Evolutionary conservation across 164 flowering plant genomes (phyloP), one percentile per base, ranked within the genome.

Genomic region (Kalanchoe fedtschenkoi): DNA sequence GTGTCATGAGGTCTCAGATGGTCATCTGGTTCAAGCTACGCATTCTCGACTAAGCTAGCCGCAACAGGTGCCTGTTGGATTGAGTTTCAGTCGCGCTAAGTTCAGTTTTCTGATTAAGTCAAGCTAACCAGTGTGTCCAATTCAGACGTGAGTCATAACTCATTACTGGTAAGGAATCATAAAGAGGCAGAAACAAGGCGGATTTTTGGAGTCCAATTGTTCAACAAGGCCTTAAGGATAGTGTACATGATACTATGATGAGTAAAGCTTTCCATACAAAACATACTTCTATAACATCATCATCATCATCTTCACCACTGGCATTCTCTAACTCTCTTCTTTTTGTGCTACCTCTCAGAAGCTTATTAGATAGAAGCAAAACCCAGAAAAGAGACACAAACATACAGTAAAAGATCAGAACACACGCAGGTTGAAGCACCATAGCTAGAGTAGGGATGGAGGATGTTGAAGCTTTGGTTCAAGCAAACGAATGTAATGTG

Each of bases 381-480:
- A 55, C 55, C 55, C 24, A 47, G 28, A 47, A 47, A 47, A 47
- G 55, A 17, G 28, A 47, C 16, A 8, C 22, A 6, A 58, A 34
- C 8, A 41, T 41, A 41, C 19, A 8, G 65, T 54, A 64, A 34
- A 35, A 62, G 61, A 14, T 53, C 46, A 65, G 67, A 63, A 65
- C 75, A 74, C 71, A 62, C 70, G 43, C 71, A 69, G 53, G 58
- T 42, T 42, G 28, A 54, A 69, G 41, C 37, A 24, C 57, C 29
- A 33, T 35, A 21, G 63, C 62, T 28, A 44, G 68, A 56, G 30
- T 21, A 6, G 14, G 29, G 55, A 47, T 26, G 56, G 32, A 51
- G 24, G 56, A 3, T 11, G 56, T 10, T 7, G 29, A 2, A 6
- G 6, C 5, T 47, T 47, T 8, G 14, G 28, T 21, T 47, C 54